These are phyloP conservation scores for Chytriomyces sp. DNA, from an alignment of 192 early-diverging fungal genomes.

Conservation along the genomic window DNA sequence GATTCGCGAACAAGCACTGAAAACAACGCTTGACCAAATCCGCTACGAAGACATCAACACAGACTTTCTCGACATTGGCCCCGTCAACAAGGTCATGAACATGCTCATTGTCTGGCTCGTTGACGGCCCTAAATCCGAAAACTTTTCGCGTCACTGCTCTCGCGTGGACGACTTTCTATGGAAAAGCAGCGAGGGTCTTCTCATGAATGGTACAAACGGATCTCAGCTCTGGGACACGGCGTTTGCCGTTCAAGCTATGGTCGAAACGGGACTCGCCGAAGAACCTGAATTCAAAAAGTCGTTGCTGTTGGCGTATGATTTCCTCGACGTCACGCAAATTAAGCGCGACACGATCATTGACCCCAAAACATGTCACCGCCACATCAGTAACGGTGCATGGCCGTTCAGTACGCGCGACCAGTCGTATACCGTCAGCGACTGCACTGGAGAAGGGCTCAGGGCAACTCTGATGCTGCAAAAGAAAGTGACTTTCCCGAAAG, in stretches of 20 bases:
- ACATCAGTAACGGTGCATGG: conserved; percentile 91
- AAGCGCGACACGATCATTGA: conserved; percentile 68
- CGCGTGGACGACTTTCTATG: conserved; percentile 88
- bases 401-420: conserved; percentile 94
- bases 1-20: conserved; percentile 72
- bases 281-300: conserved; percentile 70
- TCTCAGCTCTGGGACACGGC: conserved; percentile 97
- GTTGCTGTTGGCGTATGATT: conserved; percentile 74
- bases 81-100: conserved; percentile 94
- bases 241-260: conserved; percentile 81
- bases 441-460: conserved; percentile 91
- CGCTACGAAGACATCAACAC: conserved; percentile 90
- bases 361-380: conserved; percentile 75
- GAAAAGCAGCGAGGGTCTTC: conserved; percentile 89
- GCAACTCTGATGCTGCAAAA: conserved; percentile 52
- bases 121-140: conserved; percentile 81
- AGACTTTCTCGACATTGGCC: conserved; percentile 86
- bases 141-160: conserved; percentile 75
- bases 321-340: conserved; percentile 83
- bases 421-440: conserved; percentile 94
- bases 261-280: conserved; percentile 75
- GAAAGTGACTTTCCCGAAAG: conserved; percentile 12
- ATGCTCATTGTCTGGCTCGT: conserved; percentile 85
- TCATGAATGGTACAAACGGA: conserved; percentile 96
- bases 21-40: conserved; percentile 80